Evolutionary conservation across 2,329 filamentous ascomycete species (phyloP), one percentile per base, ranked within the genome.

Genomic region (Cladosporium oxysporum): DNA sequence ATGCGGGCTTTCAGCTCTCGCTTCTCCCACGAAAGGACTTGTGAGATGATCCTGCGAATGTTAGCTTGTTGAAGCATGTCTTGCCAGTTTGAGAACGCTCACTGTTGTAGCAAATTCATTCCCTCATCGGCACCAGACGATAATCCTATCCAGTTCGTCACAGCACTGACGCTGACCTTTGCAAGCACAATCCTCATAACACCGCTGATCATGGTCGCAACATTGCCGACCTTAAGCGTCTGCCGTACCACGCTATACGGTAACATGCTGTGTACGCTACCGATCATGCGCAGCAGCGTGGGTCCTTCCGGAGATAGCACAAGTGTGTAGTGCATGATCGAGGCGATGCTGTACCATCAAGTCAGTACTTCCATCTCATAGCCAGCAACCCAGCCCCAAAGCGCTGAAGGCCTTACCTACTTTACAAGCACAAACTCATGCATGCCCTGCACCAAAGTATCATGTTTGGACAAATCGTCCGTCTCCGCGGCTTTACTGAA

Each of bases 121-220:
- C 91, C 91, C 70, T 93, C 90, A 68, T 92, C 87, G 0, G 88
- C 85, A 57, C 87, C 87, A 57, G 86, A 85, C 0, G 89, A 93
- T 47, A 92, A 76, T 0, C 91, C 91, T 12, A 93, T 84, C 89
- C 90, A 94, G 75, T 93, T 93, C 5, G 91, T 92, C 60, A 94
- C 79, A 8, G 87, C 87, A 1, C 87, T 88, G 5, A 94, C 82
- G 69, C 90, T 91, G 65, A 93, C 80, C 78, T 95, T 95, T n/a
- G 91, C 88, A 16, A 95, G 82, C 18, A 93, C 82, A 18, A 94
- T 79, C 62, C 83, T 85, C 75, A 91, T 84, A 84, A 94, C 88
- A 66, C 84, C 91, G 72, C 85, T 90, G 65, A 94, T 88, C 91
- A 95, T 93, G 23, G 88, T 90, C 1, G 91, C 91, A 0, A 91